Base-by-base conservation (phyloP, 768 basidiomycete species). In the Mycena indigotica region DNA sequence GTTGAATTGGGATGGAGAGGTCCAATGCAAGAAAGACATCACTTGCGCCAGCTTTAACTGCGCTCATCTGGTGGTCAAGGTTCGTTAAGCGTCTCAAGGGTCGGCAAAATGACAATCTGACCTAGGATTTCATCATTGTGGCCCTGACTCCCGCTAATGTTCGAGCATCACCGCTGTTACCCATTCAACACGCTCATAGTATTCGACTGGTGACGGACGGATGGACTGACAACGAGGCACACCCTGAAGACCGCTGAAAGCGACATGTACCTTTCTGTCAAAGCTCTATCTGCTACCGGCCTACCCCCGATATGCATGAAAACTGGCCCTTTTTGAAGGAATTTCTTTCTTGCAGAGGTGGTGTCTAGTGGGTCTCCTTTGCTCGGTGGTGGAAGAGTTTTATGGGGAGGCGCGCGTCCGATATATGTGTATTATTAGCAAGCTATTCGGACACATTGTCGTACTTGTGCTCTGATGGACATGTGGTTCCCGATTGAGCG, bases 131-230 rank as follows among this genome's bases (percentile, higher is more conserved):
- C 53, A 74, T 87, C 26, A 75, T 84, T 52, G 65, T 85, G 26
- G 74, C 76, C 2, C 67, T 87, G 51, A 70, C 55, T 68, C 81
- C 82, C 51, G 71, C 77, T 53, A 75, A 77, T 58, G 72, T 72
- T 16, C 72, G 77, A 26, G 69, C 70, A 15, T 80, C 78, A n/a
- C 75, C 75, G 23, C 62, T 85, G 28, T 35, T 76, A 24, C 73
- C 71, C 5, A 55, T 75, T 50, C 78, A 81, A 62, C 70, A 84
- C 58, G 69, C 72, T 30, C 78, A 80, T 62, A 76, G 80, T 2
- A 81, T 87, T 62, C 79, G 75, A 45, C 72, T 87, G 39, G 82
- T 80, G 57, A 84, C 85, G 28, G 82, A 86, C 58, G 65, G 79
- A 21, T 84, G 81, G 74, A 66, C 64, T 25, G 76, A 77, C 49